These are phyloP conservation scores for Pseudopithomyces chartarum DNA, from an alignment of 2,329 filamentous ascomycete genomes.

Conservation along the genomic window DNA sequence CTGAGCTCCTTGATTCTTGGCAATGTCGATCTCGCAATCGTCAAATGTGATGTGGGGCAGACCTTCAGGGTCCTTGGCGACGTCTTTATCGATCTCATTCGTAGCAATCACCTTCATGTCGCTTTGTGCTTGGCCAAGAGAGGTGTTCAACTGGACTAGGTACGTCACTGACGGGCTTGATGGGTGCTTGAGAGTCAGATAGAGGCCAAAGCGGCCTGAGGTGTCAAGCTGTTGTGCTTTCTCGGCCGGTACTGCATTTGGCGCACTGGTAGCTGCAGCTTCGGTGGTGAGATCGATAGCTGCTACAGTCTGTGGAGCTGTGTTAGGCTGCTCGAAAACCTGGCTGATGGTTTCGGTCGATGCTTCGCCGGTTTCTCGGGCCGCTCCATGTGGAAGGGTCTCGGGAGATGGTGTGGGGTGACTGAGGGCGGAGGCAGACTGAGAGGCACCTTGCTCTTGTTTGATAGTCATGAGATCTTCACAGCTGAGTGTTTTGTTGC, in stretches of 20 bases:
- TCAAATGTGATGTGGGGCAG: neutral
- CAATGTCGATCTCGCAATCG: neutral
- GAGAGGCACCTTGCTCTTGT: neutral
- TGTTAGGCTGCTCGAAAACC: neutral
- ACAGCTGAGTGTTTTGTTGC: neutral
- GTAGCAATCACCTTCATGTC: conserved; percentile 2
- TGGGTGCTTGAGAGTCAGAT: neutral
- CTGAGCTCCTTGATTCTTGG: neutral
- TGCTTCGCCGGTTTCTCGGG: neutral
- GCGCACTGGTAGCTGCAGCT: neutral
- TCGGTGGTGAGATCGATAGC: neutral
- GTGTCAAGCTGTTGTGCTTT: neutral
- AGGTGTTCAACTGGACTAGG: neutral
- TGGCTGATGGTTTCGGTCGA: neutral
- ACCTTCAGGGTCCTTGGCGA: neutral
- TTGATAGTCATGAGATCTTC: neutral
- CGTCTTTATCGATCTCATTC: neutral
- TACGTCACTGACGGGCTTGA: neutral
- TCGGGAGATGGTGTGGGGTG: neutral
- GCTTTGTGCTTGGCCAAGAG: neutral
- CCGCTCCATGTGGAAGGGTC: too few species aligned
- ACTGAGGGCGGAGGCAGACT: neutral
- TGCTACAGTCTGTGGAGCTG: neutral
- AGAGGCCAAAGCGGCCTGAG: neutral
- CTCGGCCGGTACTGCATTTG: neutral